Percentiles rank a stretch among this genome's conserved stretches.
These are phyloP conservation scores for Podaxis carcinomalis DNA, from an alignment of 768 basidiomycete genomes.

Conservation along the genomic window DNA sequence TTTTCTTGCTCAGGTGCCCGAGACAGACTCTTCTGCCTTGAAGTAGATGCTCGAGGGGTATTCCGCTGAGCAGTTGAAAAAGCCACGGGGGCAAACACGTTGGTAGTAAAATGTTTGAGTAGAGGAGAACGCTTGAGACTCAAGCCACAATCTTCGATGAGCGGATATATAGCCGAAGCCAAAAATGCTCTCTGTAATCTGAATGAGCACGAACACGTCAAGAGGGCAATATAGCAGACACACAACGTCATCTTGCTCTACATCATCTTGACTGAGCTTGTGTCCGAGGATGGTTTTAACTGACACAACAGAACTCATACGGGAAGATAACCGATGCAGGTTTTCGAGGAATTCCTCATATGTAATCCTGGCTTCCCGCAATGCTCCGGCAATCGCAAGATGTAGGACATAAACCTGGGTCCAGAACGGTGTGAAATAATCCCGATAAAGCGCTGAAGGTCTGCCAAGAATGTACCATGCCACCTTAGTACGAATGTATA, in stretches of 20 bases:
- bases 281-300: slow-evolving; percentile 39
- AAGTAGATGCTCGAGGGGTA: neutral
- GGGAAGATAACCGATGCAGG: slow-evolving; percentile 24
- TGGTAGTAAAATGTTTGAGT: slow-evolving; percentile 20
- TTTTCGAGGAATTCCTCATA: slow-evolving; percentile 34
- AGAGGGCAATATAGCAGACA: slow-evolving; percentile 16
- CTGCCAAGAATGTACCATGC: slow-evolving; percentile 69
- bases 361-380: slow-evolving; percentile 29
- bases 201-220: neutral
- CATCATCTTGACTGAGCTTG: slow-evolving; percentile 34
- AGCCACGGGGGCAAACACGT: neutral
- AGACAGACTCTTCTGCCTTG: neutral
- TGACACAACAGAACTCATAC: slow-evolving; percentile 23
- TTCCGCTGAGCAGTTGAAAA: neutral
- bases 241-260: slow-evolving; percentile 45
- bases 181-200: slow-evolving; percentile 40
- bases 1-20: neutral
- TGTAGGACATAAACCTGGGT: slow-evolving; percentile 46
- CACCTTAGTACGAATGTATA: slow-evolving; percentile 55
- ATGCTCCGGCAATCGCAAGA: slow-evolving; percentile 35
- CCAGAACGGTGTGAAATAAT: slow-evolving; percentile 45
- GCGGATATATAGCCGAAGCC: slow-evolving; percentile 22
- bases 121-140: slow-evolving; percentile 38
- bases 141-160: slow-evolving; percentile 23
- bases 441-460: slow-evolving; percentile 42